A percentile compares a stretch with the other conserved stretches of the same genome.
Conservation (phyloP, 805 yeast species). For the Hyphopichia homilentoma region DNA sequence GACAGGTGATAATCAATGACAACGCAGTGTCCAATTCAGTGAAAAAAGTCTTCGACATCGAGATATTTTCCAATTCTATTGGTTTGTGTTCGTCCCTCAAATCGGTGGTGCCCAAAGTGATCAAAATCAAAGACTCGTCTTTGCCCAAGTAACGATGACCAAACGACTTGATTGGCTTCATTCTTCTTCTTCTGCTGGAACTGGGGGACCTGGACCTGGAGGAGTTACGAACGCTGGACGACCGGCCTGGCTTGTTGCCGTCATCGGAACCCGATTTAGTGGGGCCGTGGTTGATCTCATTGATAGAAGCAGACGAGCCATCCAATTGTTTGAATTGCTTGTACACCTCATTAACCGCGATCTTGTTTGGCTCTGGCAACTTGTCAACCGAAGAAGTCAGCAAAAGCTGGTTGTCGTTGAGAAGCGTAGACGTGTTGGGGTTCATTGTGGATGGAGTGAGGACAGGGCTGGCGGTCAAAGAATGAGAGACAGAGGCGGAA, state of each 20-base stretch:
- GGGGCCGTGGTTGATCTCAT: background rate
- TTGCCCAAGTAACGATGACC: constrained; percentile 73
- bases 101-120: constrained; percentile 87
- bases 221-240: background rate
- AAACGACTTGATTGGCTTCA: constrained; percentile 70
- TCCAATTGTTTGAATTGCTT: constrained; percentile 32
- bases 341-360: constrained; percentile 34
- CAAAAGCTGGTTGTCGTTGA: background rate
- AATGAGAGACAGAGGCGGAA: background rate
- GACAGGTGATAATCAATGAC: constrained; percentile 58
- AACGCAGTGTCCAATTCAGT: constrained; percentile 88
- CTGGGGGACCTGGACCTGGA: constrained; percentile 15
- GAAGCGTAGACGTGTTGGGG: constrained; percentile 1
- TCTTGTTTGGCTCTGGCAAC: constrained; percentile 30
- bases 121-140: constrained; percentile 66
- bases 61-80: constrained; percentile 68
- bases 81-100: constrained; percentile 56
- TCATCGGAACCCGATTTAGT: constrained; percentile 2
- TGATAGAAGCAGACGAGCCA: constrained; percentile 14
- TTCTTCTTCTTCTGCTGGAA: constrained; percentile 18
- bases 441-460: constrained; percentile 6
- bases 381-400: constrained; percentile 34
- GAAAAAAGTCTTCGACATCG: constrained; percentile 68
- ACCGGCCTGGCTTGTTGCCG: constrained; percentile 1
- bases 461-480: constrained; percentile 7